A percentile compares a stretch with the other conserved stretches of the same genome.
Evolutionary conservation across 2,329 filamentous ascomycete genomes (phyloP).

Genomic region (Hypoxylon sp.): DNA sequence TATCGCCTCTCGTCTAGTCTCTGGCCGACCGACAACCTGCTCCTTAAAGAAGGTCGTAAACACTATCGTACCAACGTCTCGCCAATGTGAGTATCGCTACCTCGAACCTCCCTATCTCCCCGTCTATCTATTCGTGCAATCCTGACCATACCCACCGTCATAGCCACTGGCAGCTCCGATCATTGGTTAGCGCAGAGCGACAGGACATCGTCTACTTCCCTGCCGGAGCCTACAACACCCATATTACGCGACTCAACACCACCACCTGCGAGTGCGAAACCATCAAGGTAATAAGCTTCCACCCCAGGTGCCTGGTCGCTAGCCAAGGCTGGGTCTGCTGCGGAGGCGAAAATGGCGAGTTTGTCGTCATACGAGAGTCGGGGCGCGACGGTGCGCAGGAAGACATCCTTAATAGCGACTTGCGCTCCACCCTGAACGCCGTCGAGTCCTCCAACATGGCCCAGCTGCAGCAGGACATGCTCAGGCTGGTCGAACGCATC

Average conservation of each 20-base stretch:
- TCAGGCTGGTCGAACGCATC: constrained; percentile 45
- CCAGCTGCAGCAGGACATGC: constrained; percentile 45
- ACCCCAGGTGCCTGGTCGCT: constrained; percentile 86
- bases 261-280: constrained; percentile 74
- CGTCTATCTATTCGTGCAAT: constrained; percentile 4
- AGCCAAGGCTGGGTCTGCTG: constrained; percentile 89
- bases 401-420: constrained; percentile 38
- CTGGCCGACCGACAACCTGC: constrained; percentile 70
- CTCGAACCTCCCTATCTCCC: constrained; percentile 9
- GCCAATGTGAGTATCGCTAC: constrained; percentile 62
- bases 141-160: constrained; percentile 14
- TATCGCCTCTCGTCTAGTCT: constrained; percentile 54
- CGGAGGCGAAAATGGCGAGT: constrained; percentile 87
- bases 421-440: constrained; percentile 35
- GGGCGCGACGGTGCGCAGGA: constrained; percentile 47
- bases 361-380: constrained; percentile 73
- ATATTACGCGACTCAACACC: constrained; percentile 74
- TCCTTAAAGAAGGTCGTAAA: constrained; percentile 66
- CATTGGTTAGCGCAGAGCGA: constrained; percentile 84
- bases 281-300: constrained; percentile 74
- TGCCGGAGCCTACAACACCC: constrained; percentile 70
- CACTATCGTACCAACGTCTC: constrained; percentile 74
- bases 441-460: constrained; percentile 43
- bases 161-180: constrained; percentile 88
- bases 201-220: constrained; percentile 86